phyloP scores from a whole-genome alignment of 495 filamentous ascomycete genomes.

The Penicillium riverlandense region DNA sequence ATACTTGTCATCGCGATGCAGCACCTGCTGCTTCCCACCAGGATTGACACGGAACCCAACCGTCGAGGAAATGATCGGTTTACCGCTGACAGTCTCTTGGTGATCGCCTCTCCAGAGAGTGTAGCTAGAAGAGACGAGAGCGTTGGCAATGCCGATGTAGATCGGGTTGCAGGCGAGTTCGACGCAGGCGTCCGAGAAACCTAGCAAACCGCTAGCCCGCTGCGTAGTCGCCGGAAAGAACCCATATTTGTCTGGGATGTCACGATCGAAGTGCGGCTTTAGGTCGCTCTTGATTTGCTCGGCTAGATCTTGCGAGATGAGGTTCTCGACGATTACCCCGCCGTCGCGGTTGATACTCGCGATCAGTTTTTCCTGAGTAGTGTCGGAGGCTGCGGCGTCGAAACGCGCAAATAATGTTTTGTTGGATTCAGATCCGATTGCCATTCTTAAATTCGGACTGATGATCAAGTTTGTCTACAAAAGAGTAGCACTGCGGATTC shows the following conservation, averaged over 20 bases:
- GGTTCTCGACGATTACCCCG: constrained; percentile 17
- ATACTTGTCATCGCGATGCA: constrained; percentile 29
- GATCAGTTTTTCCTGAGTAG: constrained; percentile 5
- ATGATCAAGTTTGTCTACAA: no score
- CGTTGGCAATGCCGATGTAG: constrained; percentile 17
- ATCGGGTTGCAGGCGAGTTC: constrained; percentile 17
- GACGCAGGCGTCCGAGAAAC: constrained; percentile 21
- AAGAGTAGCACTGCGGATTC: no score
- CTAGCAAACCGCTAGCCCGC: constrained; percentile 21
- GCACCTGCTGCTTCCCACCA: constrained; percentile 21
- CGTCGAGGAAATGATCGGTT: constrained; percentile 22
- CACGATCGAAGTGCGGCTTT: constrained; percentile 16
- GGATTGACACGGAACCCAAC: constrained; percentile 23
- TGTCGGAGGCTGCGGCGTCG: constrained; percentile 3
- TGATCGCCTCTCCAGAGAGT: constrained; percentile 20
- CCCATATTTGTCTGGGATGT: constrained; percentile 14
- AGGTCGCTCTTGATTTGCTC: constrained; percentile 17
- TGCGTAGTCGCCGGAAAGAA: constrained; percentile 25
- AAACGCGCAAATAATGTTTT: constrained; percentile 3
- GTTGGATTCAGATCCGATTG: neutral
- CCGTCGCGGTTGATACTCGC: constrained; percentile 7
- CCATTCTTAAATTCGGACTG: no score
- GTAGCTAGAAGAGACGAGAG: constrained; percentile 13
- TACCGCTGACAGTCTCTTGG: constrained; percentile 11
- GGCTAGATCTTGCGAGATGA: constrained; percentile 11